Evolutionary conservation across 768 basidiomycete species (phyloP), one percentile per base, ranked within the genome.

Genomic region (Tricholoma saponaceum): DNA sequence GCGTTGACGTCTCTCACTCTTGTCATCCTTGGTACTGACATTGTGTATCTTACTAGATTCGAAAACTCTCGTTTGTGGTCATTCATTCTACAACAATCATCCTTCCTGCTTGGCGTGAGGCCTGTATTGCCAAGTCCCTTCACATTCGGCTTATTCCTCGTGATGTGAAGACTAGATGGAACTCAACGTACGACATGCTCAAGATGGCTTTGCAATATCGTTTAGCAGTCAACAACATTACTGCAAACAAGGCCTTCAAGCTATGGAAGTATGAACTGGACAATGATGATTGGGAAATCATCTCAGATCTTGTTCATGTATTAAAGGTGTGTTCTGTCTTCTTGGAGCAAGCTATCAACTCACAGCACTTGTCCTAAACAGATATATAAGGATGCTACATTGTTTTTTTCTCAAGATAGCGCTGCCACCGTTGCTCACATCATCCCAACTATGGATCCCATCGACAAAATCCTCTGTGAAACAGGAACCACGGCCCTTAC

Each of bases 381-480:
- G 72, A 57, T 70, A 9, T 65, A 72, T 52, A 73, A 74, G 52
- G 64, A 73, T 33, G 65, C 69, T 0, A 76, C 65, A 7, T 47
- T 66, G n/a, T n/a, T 0, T 71, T 59, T 41, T 76, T 75, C 61
- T 74, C 66, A 2, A 35, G 18, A 58, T 1, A 49, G 22, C 12
- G 65, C 61, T 0, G 66, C 69, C 0, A 66, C 57, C 41, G 58
- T 75, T 3, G 63, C 69, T 0, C 64, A 51, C 0, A 70, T 77
- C 3, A 76, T 76, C 10, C 74, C 72, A 9, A 72, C 69, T 0
- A 75, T 75, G 73, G 72, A 77, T 47, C 46, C 63, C 26, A 66
- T 74, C 13, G 62, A 77, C 51, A 2, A 67, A 23, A 8, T 49
- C 4, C 28, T 30, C 4, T 4, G 28, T 30, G 28, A 30, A 30